phyloP scores from a whole-genome alignment of 2,329 filamentous ascomycete genomes.

The Penicillium sp. region DNA sequence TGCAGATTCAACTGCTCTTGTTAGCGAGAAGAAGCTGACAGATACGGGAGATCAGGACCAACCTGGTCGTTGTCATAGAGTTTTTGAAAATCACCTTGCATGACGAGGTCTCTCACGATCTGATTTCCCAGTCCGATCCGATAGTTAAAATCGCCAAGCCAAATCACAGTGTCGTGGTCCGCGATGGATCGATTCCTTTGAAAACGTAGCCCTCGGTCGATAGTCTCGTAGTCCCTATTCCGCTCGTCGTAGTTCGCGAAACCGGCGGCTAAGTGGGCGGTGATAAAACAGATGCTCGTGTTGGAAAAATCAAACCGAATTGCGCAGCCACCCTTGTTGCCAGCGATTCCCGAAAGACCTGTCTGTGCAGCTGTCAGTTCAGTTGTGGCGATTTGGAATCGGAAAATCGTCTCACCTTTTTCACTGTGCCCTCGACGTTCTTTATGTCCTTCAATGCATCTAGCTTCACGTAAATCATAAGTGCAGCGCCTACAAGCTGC shows the following conservation, averaged over 20 bases:
- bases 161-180: slow-evolving; percentile 85
- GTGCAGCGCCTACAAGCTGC: slow-evolving; percentile 86
- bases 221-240: slow-evolving; percentile 87
- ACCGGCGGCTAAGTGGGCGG: slow-evolving; percentile 90
- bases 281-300: slow-evolving; percentile 91
- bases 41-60: slow-evolving; percentile 12
- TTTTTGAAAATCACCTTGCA: slow-evolving; percentile 66
- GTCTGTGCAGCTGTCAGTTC: slow-evolving; percentile 47
- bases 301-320: slow-evolving; percentile 93
- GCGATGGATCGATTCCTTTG: slow-evolving; percentile 87
- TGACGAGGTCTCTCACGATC: slow-evolving; percentile 68
- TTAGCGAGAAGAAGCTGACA: not conserved
- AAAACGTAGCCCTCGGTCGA: slow-evolving; percentile 80
- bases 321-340: slow-evolving; percentile 95
- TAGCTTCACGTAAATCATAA: slow-evolving; percentile 84
- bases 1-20: slow-evolving; percentile 71
- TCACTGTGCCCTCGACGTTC: slow-evolving; percentile 92
- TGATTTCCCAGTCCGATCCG: slow-evolving; percentile 82
- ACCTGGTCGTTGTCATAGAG: slow-evolving; percentile 90
- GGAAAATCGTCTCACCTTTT: slow-evolving; percentile 56
- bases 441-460: slow-evolving; percentile 77
- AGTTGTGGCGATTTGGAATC: not conserved
- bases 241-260: slow-evolving; percentile 96
- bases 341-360: slow-evolving; percentile 92
- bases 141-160: slow-evolving; percentile 98